Percentiles rank a stretch among this genome's conserved stretches.
Conservation (phyloP, 2,329 filamentous ascomycete species). For the Colletotrichum cordylinicola region DNA sequence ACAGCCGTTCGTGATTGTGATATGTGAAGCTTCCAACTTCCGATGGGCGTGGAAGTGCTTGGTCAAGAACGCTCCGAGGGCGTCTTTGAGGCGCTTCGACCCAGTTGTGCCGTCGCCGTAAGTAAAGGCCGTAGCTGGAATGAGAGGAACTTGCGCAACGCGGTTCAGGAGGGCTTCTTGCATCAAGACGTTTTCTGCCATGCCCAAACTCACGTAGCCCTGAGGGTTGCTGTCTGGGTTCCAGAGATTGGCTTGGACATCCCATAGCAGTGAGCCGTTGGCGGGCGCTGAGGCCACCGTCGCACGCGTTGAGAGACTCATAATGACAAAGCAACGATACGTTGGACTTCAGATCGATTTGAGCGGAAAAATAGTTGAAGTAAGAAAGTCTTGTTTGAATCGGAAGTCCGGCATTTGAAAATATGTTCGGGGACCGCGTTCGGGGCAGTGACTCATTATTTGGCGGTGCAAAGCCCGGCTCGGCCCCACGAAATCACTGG, state of each 20-base stretch:
- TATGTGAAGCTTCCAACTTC: constrained; percentile 34
- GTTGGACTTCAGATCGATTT: neutral
- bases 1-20: constrained; percentile 44
- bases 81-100: neutral
- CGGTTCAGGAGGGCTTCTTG: constrained; percentile 36
- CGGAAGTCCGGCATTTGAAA: neutral
- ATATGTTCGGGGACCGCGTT: neutral
- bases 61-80: neutral
- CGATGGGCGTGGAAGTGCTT: constrained; percentile 23
- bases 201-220: constrained; percentile 54
- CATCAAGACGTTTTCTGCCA: constrained; percentile 60
- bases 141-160: neutral
- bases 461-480: neutral
- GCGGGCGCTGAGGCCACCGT: constrained; percentile 29
- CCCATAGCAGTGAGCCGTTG: constrained; percentile 39
- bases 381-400: neutral
- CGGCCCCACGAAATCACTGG: neutral
- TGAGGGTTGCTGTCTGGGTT: constrained; percentile 42
- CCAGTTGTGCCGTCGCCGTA: neutral
- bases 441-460: neutral
- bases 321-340: neutral
- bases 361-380: neutral
- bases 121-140: neutral
- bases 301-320: constrained; percentile 32
- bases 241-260: constrained; percentile 50